These are phyloP conservation scores for Knufia fluminis DNA, from an alignment of 2,329 filamentous ascomycete genomes.

Conservation along the genomic window DNA sequence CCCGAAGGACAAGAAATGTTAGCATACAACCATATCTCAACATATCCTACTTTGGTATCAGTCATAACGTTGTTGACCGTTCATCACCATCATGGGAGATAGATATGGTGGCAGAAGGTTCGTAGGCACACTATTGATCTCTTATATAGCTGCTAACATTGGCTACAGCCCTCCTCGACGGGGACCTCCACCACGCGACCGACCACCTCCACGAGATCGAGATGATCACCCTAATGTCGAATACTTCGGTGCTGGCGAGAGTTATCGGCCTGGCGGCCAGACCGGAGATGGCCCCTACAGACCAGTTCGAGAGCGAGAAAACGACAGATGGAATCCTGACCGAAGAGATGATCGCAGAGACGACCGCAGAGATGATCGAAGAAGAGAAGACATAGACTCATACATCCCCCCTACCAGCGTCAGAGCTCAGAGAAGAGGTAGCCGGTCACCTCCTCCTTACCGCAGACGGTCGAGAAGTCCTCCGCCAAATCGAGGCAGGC, in stretches of 20 bases:
- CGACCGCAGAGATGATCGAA: constrained; percentile 19
- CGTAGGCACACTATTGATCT: not conserved
- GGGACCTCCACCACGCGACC: constrained; percentile 17
- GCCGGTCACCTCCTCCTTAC: constrained; percentile 33
- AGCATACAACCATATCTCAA: too few relatives aligned
- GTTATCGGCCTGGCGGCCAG: constrained; percentile 22
- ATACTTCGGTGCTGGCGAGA: constrained; percentile 23
- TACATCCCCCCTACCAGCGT: constrained; percentile 20
- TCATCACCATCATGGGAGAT: constrained; percentile 3
- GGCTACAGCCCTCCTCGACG: constrained; percentile 1
- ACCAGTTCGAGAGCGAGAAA: constrained; percentile 17
- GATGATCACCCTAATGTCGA: constrained; percentile 21
- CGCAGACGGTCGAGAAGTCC: constrained; percentile 34
- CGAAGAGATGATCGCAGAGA: constrained; percentile 11
- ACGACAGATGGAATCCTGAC: constrained; percentile 19
- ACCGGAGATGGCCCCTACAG: constrained; percentile 21
- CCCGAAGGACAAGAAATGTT: too few relatives aligned
- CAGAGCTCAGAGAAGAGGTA: constrained; percentile 25
- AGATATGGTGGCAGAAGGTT: constrained; percentile 8
- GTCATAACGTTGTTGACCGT: not conserved
- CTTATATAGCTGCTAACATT: not conserved
- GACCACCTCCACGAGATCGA: constrained; percentile 15
- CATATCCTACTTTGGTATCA: too few relatives aligned
- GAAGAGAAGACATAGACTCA: constrained; percentile 22
- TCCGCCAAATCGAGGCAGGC: constrained; percentile 31